phyloP scores from a whole-genome alignment of 2,329 filamentous ascomycete genomes.

The Xylariaceae sp. region DNA sequence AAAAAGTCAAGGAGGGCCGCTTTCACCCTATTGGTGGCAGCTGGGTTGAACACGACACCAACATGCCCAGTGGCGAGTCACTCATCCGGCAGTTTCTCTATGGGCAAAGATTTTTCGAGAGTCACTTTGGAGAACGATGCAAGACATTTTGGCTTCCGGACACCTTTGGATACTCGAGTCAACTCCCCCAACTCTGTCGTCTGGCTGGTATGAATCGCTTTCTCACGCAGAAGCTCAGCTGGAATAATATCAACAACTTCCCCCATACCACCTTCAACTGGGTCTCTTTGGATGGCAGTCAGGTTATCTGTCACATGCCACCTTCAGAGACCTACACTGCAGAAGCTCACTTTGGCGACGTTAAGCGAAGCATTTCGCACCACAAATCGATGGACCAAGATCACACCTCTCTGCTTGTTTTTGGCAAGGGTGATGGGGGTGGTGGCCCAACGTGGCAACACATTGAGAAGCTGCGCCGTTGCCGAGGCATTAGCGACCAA shows the following conservation, averaged over 20 bases:
- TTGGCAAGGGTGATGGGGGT: conserved; percentile 95
- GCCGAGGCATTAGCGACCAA: conserved; percentile 89
- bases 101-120: conserved; percentile 93
- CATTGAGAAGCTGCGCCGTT: conserved; percentile 90
- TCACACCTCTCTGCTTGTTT: conserved; percentile 86
- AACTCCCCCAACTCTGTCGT: conserved; percentile 91
- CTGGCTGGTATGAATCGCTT: conserved; percentile 96
- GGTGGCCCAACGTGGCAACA: conserved; percentile 94
- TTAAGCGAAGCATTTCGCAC: conserved; percentile 85
- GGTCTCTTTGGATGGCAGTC: conserved; percentile 93
- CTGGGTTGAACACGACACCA: conserved; percentile 99
- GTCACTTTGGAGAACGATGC: conserved; percentile 86
- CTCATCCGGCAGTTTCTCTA: conserved; percentile 94
- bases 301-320: conserved; percentile 97
- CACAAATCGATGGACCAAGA: conserved; percentile 98
- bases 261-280: conserved; percentile 99
- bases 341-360: conserved; percentile 91
- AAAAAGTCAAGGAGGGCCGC: conserved; percentile 85
- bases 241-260: conserved; percentile 99
- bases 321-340: conserved; percentile 96
- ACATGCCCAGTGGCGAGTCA: conserved; percentile 94
- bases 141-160: conserved; percentile 97
- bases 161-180: conserved; percentile 95
- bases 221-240: conserved; percentile 97
- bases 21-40: conserved; percentile 97